These are phyloP conservation scores for Dioscorea cayenensis DNA, from an alignment of 116 monocot genomes.

Conservation along the genomic window DNA sequence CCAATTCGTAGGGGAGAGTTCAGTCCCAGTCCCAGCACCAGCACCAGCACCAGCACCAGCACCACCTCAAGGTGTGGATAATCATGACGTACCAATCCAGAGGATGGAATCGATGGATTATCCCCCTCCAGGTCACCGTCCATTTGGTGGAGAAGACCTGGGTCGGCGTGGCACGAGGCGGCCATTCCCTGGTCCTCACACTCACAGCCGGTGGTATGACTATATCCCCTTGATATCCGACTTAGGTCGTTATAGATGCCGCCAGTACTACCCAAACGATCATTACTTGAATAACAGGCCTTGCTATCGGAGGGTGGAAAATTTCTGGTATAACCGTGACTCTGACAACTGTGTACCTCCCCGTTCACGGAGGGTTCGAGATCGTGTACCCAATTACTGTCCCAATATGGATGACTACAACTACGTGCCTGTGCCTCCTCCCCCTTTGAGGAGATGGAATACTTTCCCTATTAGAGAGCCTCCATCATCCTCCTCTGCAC, in stretches of 20 bases:
- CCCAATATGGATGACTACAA: background rate
- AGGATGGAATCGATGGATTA: background rate
- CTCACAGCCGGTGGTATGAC: background rate
- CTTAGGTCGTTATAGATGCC: background rate
- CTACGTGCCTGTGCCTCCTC: background rate
- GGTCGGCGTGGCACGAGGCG: background rate
- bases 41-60: background rate
- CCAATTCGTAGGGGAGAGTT: background rate
- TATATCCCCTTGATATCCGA: background rate
- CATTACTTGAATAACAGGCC: constrained; percentile 1
- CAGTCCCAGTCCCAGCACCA: background rate
- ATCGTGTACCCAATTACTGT: background rate
- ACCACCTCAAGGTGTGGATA: background rate
- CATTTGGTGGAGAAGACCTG: background rate
- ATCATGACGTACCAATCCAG: background rate
- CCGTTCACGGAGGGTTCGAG: background rate
- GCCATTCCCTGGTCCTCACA: background rate
- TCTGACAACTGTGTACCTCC: background rate
- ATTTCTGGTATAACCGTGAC: background rate
- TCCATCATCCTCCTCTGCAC: background rate
- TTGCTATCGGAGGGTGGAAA: background rate
- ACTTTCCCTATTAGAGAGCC: background rate
- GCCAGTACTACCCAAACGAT: background rate
- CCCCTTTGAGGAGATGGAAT: background rate
- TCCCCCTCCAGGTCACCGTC: constrained; percentile 3